Evolutionary conservation across 805 yeast species (phyloP).

Genomic region (Ascoidea rubescens): DNA sequence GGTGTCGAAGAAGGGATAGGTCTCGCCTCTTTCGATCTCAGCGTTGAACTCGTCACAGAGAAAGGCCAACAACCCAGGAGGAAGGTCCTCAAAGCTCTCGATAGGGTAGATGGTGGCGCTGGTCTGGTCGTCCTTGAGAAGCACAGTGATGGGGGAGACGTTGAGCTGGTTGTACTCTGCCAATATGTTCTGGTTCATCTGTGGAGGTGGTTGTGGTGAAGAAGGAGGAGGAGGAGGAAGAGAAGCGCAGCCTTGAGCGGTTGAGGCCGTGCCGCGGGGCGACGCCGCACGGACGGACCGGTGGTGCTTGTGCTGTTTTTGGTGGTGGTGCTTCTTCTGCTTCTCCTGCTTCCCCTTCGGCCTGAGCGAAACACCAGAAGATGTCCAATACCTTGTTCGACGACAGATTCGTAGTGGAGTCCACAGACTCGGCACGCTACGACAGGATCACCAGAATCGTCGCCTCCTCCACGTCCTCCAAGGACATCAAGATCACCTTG

Average conservation of each 20-base stretch:
- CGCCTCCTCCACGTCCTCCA: slow-evolving; percentile 56
- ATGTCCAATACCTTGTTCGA: slow-evolving; percentile 78
- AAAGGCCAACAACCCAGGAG: slow-evolving; percentile 66
- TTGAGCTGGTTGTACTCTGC: no score
- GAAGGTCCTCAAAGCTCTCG: slow-evolving; percentile 49
- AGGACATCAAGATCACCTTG: slow-evolving; percentile 68
- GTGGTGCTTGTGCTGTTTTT: no score
- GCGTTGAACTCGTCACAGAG: slow-evolving; percentile 85
- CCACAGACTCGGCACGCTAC: slow-evolving; percentile 80
- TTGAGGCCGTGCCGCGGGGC: background rate
- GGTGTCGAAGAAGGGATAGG: slow-evolving; percentile 76
- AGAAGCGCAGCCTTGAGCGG: background rate
- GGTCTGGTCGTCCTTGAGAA: slow-evolving; percentile 79
- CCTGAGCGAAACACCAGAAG: background rate
- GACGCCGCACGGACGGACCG: no score
- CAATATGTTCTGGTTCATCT: no score
- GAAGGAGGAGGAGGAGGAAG: background rate
- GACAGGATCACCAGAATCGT: slow-evolving; percentile 82
- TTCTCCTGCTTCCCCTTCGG: no score
- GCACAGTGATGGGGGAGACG: slow-evolving; percentile 58
- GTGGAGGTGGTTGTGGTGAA: background rate
- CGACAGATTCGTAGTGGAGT: slow-evolving; percentile 77
- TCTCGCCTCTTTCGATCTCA: slow-evolving; percentile 79
- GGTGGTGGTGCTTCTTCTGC: no score
- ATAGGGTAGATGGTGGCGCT: slow-evolving; percentile 90